Base-by-base conservation (phyloP, 2,329 filamentous ascomycete genomes). In the Alternaria rosae region DNA sequence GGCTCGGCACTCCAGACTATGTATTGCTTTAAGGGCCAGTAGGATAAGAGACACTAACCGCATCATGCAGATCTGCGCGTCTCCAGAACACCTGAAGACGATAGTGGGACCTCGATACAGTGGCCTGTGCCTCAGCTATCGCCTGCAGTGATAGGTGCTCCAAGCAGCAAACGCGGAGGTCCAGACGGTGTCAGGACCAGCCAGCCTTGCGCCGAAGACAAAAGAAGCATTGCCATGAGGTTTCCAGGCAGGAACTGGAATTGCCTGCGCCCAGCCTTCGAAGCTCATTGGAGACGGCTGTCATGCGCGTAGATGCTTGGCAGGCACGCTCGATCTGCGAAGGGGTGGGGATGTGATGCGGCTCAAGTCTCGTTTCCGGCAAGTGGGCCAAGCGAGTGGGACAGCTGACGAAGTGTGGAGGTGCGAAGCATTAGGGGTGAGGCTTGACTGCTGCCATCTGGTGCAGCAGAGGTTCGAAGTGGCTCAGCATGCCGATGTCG, bases 121-220 rank as follows among this genome's bases (percentile, higher is more conserved):
- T 71, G 67, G 70, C 62, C 75, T 68, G 67, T 74, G 75, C 74
- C 64, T 72, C 71, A 72, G 62, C 66, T 64, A 62, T 59, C 63
- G 64, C 68, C 64, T 62, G 66, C 12, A 63, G 57, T 64, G 68
- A 69, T 64, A 62, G 57, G 61, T 68, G 73, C 68, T 70, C 70
- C 72, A 74, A 57, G 71, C 70, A 68, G 54, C 67, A 59, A 67
- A 62, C 53, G 70, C 73, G 76, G 76, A 76, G 70, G 64, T 65
- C 64, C 71, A 78, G 72, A 77, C 75, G 68, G 61, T 70, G 67
- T 70, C 70, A 70, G 71, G 69, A 65, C 64, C 57, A 67, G 47
- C 56, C 59, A 67, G 55, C 54, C 62, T 69, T 44, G 55, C 44
- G 58, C 62, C 48, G 61, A 66, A 56, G 57, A 67, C 43, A 62